Evolutionary conservation across 768 basidiomycete species (phyloP).

Genomic region (Amanita phalloides): DNA sequence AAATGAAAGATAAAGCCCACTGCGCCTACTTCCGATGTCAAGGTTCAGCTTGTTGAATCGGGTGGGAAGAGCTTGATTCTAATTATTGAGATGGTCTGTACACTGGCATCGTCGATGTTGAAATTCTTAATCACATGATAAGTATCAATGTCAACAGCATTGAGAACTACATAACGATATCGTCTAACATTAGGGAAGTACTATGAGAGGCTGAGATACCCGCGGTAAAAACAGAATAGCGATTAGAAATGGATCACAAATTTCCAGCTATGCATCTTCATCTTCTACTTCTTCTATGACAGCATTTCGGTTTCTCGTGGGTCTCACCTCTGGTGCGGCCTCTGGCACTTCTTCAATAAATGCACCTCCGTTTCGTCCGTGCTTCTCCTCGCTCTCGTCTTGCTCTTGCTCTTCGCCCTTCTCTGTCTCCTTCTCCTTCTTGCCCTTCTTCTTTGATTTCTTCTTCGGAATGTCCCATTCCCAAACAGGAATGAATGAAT

Average conservation of each 20-base stretch:
- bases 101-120: no score
- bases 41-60: no score
- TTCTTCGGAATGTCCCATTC: constrained; percentile 90
- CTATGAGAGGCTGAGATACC: not conserved
- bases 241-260: not conserved
- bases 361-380: constrained; percentile 29
- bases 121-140: not conserved
- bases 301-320: constrained; percentile 23
- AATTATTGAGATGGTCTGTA: no score
- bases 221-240: not conserved
- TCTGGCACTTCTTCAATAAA: constrained; percentile 37
- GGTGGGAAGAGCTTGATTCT: no score
- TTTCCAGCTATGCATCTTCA: constrained; percentile 15
- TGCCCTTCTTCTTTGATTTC: constrained; percentile 44
- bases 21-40: no score
- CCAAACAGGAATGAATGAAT: constrained; percentile 95
- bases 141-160: not conserved
- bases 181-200: constrained; percentile 1
- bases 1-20: no score
- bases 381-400: constrained; percentile 31
- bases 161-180: not conserved
- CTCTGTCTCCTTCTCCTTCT: constrained; percentile 29
- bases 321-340: constrained; percentile 22
- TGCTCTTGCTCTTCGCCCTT: constrained; percentile 10
- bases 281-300: constrained; percentile 36